Conservation (phyloP, 257 asterid species). For the Petrea volubilis region DNA sequence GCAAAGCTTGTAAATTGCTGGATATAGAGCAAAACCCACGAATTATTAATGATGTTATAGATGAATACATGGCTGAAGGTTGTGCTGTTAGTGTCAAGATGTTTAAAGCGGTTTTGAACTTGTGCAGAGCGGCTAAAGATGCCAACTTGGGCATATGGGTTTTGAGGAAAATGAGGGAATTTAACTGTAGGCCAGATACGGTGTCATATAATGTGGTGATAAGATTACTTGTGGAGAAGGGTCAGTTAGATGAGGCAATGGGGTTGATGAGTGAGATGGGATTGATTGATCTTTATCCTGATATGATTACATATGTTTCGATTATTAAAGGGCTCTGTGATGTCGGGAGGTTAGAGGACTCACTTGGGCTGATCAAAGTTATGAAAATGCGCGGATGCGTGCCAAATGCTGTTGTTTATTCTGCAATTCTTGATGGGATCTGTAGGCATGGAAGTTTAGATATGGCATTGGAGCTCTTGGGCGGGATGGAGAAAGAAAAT, state of each 20-base stretch:
- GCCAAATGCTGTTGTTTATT: constrained; percentile 64
- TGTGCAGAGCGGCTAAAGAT: constrained; percentile 78
- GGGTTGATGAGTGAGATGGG: constrained; percentile 78
- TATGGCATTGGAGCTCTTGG: constrained; percentile 58
- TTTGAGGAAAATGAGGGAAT: constrained; percentile 77
- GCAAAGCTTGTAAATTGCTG: constrained; percentile 61
- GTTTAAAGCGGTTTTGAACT: constrained; percentile 72
- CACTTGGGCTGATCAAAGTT: constrained; percentile 47
- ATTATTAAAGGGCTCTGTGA: constrained; percentile 68
- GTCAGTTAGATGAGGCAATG: constrained; percentile 53
- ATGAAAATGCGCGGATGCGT: constrained; percentile 70
- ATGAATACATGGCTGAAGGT: constrained; percentile 54
- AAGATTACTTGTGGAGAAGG: constrained; percentile 55
- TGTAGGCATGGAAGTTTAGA: constrained; percentile 64
- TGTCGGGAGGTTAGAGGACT: constrained; percentile 68
- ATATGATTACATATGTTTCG: constrained; percentile 57
- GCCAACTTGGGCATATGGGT: constrained; percentile 70
- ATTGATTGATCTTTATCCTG: constrained; percentile 66
- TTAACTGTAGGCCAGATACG: constrained; percentile 65
- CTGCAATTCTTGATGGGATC: constrained; percentile 68
- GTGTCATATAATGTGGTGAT: constrained; percentile 73
- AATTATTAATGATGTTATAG: constrained; percentile 48
- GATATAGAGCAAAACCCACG: constrained; percentile 48
- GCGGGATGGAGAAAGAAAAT: constrained; percentile 64
- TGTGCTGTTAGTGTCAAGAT: constrained; percentile 47